Base-by-base conservation (phyloP, 108 stramenopile species). In the Craspedostauros australis region DNA sequence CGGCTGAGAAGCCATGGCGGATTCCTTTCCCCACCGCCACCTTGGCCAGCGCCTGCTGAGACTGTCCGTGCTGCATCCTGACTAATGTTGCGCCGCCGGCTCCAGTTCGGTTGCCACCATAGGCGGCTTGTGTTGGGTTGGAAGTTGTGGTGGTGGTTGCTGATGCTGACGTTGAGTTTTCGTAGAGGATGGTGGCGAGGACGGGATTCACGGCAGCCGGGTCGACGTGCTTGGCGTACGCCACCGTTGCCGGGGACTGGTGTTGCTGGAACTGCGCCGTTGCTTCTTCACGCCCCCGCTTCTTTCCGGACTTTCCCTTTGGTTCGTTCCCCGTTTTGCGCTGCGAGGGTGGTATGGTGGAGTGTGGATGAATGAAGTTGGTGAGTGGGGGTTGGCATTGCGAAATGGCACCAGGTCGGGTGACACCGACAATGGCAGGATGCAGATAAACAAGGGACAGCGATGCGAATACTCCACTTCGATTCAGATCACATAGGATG, bases 11-110 rank as follows among this genome's bases (percentile, higher is more conserved):
- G 9, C 70, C 62, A 56, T 80, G 79, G 2, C 72, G 59, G 16
- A 80, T 65, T 16, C 79, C 79, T 40, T 62, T 66, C 0, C 79
- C 79, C 20, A 73, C 79, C 14, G 75, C 79, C 22, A 66, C 50
- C 26, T 58, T 66, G 5, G 79, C 79, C 12, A 80, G 6, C 8
- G 71, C 73, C 21, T 66, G 65, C 33, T 73, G 72, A 4, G 64
- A 60, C 6, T 51, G 55, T 6, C 45, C 19, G 26, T 15, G 33
- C 5, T 30, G 43, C 4, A 46, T 12, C 15, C 39, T 45, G 20
- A 12, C 8, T 7, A 20, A 16, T 21, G 50, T 15, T 34, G 50
- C 50, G 19, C 16, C 21, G 22, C 3, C 28, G 37, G 2, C 41
- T 23, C 37, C 18, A 24, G 6, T 20, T n/a, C 22, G 15, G 43